Conservation (phyloP, 176 grass and related monocot species). For the bread wheat (Triticum aestivum) region IWGSC_CS_RefSeq_v2.1 NC_057796.1:348127677-348128176, state of each 20-base stretch:
- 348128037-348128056: constrained; percentile 75
- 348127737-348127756: background rate
- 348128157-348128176: constrained; percentile 65
- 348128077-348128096: constrained; percentile 86
- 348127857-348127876: background rate
- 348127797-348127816: background rate
- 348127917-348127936: constrained; percentile 90
- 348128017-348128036: constrained; percentile 61
- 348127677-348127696: background rate
- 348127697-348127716: background rate
- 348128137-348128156: constrained; percentile 63
- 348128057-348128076: constrained; percentile 89
- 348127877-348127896: background rate
- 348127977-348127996: constrained; percentile 73
- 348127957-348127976: constrained; percentile 75
- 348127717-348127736: background rate
- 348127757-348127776: background rate
- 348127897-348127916: constrained; percentile 92
- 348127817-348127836: background rate
- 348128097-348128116: constrained; percentile 69
- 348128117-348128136: constrained; percentile 77
- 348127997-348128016: constrained; percentile 44
- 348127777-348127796: background rate
- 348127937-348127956: constrained; percentile 75
- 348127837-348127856: background rate